These are phyloP conservation scores for Miscanthus lutarioriparius DNA, from an alignment of 176 grass and related monocot species.

Conservation along the genomic window DNA sequence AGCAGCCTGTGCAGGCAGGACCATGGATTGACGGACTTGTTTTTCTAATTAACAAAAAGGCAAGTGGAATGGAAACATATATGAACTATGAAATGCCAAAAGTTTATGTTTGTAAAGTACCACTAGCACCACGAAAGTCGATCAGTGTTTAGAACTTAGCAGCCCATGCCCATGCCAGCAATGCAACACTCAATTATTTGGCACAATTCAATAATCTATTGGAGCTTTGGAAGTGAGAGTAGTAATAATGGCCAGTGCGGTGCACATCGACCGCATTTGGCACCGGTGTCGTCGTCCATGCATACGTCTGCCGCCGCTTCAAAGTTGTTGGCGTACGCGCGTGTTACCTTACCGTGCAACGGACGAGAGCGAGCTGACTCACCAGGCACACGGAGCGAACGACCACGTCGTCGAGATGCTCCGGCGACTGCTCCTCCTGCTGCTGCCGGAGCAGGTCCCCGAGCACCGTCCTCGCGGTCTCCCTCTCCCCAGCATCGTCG, in stretches of 20 bases:
- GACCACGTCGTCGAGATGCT: conserved; percentile 54
- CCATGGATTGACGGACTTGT: no score
- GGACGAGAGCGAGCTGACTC: neutral
- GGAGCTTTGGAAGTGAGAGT: no score
- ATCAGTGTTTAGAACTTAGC: neutral
- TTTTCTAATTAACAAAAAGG: neutral
- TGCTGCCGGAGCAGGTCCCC: conserved; percentile 56
- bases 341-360: neutral
- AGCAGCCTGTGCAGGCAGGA: no score
- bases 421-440: conserved; percentile 30
- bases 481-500: neutral
- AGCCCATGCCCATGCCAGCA: no score
- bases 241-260: neutral
- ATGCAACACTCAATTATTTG: no score
- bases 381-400: conserved; percentile 64
- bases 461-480: conserved; percentile 44
- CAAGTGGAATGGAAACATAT: no score
- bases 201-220: no score
- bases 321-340: no score
- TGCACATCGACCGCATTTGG: no score
- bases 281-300: no score
- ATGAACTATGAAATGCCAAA: neutral
- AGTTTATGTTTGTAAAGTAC: neutral
- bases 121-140: neutral
- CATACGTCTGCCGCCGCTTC: no score